Evolutionary conservation across 2,329 filamentous ascomycete species (phyloP).

Genomic region (Malbranchea cinnamomea): DNA sequence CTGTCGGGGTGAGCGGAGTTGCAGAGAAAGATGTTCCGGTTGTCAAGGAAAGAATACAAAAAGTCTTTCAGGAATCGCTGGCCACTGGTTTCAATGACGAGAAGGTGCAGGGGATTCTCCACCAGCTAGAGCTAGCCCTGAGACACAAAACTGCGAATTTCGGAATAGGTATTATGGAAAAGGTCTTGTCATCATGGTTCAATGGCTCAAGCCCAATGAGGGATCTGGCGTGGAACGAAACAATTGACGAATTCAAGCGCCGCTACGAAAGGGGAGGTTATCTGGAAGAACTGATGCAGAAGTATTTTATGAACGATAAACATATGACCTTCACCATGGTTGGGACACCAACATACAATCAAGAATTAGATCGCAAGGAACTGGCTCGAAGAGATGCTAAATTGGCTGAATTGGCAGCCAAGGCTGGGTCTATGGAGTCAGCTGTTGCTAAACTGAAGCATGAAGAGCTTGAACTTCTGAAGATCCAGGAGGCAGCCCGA

Average conservation of each 20-base stretch:
- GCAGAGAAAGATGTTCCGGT: slow-evolving; percentile 62
- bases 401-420: slow-evolving; percentile 52
- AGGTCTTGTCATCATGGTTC: slow-evolving; percentile 86
- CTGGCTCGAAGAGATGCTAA: slow-evolving; percentile 56
- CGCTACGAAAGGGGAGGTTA: slow-evolving; percentile 64
- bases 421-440: slow-evolving; percentile 55
- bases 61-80: slow-evolving; percentile 54
- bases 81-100: slow-evolving; percentile 69
- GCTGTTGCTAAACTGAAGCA: slow-evolving; percentile 58
- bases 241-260: slow-evolving; percentile 65
- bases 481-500: slow-evolving; percentile 70
- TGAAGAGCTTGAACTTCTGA: slow-evolving; percentile 64
- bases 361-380: slow-evolving; percentile 65
- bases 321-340: slow-evolving; percentile 90
- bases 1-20: slow-evolving; percentile 81
- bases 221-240: slow-evolving; percentile 80
- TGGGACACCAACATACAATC: slow-evolving; percentile 59
- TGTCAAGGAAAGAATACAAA: slow-evolving; percentile 58
- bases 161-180: slow-evolving; percentile 77
- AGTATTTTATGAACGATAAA: slow-evolving; percentile 77
- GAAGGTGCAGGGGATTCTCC: slow-evolving; percentile 86
- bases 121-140: slow-evolving; percentile 80
- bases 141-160: slow-evolving; percentile 97
- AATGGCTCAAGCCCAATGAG: slow-evolving; percentile 88
- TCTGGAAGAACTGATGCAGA: slow-evolving; percentile 70